Evolutionary conservation across 2,329 filamentous ascomycete genomes (phyloP).

Genomic region (Ophiocordyceps camponoti-saundersi): DNA sequence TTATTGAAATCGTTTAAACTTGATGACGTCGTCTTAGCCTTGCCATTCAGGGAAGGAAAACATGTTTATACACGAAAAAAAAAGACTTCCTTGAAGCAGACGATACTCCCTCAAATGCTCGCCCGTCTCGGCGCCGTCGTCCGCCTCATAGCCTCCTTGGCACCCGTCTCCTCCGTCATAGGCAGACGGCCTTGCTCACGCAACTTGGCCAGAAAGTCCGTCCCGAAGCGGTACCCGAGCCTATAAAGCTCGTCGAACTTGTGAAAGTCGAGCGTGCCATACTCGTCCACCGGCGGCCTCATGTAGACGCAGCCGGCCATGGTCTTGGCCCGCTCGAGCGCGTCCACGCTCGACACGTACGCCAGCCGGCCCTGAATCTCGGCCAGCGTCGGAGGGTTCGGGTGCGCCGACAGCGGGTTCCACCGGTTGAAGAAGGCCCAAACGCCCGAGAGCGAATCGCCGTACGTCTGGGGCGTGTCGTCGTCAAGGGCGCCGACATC

Average conservation of each 20-base stretch:
- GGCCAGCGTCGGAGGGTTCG: constrained; percentile 85
- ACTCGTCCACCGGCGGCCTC: constrained; percentile 83
- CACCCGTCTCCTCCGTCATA: constrained; percentile 53
- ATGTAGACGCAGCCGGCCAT: constrained; percentile 90
- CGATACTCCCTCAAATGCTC: too few species aligned
- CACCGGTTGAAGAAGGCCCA: constrained; percentile 93
- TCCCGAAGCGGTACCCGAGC: constrained; percentile 74
- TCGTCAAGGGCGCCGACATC: constrained; percentile 91
- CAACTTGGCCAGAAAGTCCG: constrained; percentile 60
- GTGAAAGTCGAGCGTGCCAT: constrained; percentile 87
- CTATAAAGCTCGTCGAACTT: constrained; percentile 96
- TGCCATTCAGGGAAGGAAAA: too few species aligned
- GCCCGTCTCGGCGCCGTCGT: constrained; percentile 46
- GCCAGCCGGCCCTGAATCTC: constrained; percentile 92
- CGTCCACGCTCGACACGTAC: constrained; percentile 89
- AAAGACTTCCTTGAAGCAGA: too few species aligned
- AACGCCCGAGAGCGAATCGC: constrained; percentile 83
- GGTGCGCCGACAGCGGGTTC: constrained; percentile 81
- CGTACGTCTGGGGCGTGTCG: constrained; percentile 78
- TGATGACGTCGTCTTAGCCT: too few species aligned
- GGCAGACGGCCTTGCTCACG: constrained; percentile 63
- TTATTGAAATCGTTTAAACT: too few species aligned
- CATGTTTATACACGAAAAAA: too few species aligned
- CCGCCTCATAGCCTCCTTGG: constrained; percentile 58
- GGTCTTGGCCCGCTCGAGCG: constrained; percentile 80